Percentiles rank a stretch among this genome's conserved stretches.
Evolutionary conservation across 2,329 filamentous ascomycete species (phyloP).

Genomic region (Fusarium multiceps): DNA sequence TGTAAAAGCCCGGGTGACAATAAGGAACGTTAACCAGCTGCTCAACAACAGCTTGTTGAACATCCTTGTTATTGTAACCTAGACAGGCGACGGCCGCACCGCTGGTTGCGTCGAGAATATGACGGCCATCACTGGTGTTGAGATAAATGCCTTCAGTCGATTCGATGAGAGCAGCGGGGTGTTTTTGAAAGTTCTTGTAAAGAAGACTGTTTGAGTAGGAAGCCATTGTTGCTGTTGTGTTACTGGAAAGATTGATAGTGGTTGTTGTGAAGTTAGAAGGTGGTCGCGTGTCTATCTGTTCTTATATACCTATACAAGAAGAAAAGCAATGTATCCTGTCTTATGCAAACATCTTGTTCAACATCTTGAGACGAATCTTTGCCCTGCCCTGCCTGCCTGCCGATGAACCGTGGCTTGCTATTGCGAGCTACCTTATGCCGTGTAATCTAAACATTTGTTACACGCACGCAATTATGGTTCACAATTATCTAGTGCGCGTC

Average conservation of each 20-base stretch:
- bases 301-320: slow-evolving; percentile 12
- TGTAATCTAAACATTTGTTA: slow-evolving; percentile 1
- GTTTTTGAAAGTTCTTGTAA: slow-evolving; percentile 43
- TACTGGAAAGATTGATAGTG: neutral
- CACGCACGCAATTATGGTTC: neutral
- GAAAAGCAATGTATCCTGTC: too few species aligned
- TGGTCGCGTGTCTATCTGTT: neutral
- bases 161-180: slow-evolving; percentile 38
- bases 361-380: too few species aligned
- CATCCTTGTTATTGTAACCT: slow-evolving; percentile 39
- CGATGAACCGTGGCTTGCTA: neutral
- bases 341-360: neutral
- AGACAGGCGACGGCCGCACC: slow-evolving; percentile 42
- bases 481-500: neutral
- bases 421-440: neutral
- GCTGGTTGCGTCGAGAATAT: slow-evolving; percentile 42
- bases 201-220: slow-evolving; percentile 38
- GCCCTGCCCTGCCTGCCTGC: too few species aligned
- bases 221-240: slow-evolving; percentile 27
- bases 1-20: slow-evolving; percentile 40
- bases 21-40: slow-evolving; percentile 37
- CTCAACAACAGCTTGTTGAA: slow-evolving; percentile 37
- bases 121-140: slow-evolving; percentile 36
- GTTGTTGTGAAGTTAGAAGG: neutral
- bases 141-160: slow-evolving; percentile 35